These are phyloP conservation scores for Pyracantha coccinea DNA, from an alignment of 331 rosid genomes.

Conservation along the genomic window DNA sequence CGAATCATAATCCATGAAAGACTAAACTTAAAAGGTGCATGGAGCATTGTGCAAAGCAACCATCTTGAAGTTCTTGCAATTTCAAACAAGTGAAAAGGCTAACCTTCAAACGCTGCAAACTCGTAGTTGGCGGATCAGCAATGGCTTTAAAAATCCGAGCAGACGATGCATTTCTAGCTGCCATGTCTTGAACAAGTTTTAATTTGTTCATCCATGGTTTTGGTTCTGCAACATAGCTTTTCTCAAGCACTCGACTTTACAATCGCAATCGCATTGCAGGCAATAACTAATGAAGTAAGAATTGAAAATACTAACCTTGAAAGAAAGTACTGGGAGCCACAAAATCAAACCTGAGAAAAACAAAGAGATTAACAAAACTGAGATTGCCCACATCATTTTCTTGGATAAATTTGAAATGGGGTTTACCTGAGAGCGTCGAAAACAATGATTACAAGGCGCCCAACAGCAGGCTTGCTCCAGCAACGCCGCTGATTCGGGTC, in stretches of 20 bases:
- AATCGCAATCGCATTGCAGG: neutral
- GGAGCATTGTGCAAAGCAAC: neutral
- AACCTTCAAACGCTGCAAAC: slow-evolving; percentile 97
- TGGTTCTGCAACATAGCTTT: slow-evolving; percentile 30
- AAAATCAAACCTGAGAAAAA: slow-evolving; percentile 64
- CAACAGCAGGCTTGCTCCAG: slow-evolving; percentile 68
- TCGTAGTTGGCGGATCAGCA: slow-evolving; percentile 99
- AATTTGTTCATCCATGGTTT: slow-evolving; percentile 91
- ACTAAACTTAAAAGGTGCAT: neutral
- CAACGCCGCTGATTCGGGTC: slow-evolving; percentile 19
- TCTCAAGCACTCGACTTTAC: neutral
- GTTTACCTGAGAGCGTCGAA: slow-evolving; percentile 74
- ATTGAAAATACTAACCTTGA: slow-evolving; percentile 33
- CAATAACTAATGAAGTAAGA: neutral
- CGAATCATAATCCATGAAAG: neutral
- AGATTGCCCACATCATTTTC: neutral
- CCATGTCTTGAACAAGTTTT: slow-evolving; percentile 40
- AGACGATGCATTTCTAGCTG: slow-evolving; percentile 46
- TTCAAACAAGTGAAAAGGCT: neutral
- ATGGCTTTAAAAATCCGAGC: slow-evolving; percentile 91
- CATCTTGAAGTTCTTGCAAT: neutral
- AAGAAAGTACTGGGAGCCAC: slow-evolving; percentile 88
- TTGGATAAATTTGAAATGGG: neutral
- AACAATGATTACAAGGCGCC: slow-evolving; percentile 59
- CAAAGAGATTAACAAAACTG: neutral